Conservation (phyloP, 1,284 basidiomycete genomes). For the Rhodofomes roseus region DNA sequence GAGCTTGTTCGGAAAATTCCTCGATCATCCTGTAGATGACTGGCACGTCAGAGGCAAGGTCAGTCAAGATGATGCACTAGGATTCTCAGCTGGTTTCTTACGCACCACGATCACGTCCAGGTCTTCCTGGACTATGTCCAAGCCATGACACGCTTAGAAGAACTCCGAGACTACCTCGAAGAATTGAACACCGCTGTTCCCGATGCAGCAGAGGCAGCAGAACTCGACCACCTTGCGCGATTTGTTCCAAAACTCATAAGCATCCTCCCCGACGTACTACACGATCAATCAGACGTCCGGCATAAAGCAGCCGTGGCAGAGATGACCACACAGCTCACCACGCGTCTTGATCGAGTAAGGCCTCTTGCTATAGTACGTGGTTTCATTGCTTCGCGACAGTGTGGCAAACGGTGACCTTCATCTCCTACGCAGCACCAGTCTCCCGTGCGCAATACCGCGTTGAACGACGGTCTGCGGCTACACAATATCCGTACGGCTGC, state of each 20-base stretch:
- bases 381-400: slow-evolving; percentile 9
- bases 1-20: slow-evolving; percentile 71
- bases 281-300: slow-evolving; percentile 50
- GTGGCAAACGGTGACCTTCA: slow-evolving; percentile 15
- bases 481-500: slow-evolving; percentile 50
- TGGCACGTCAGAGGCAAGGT: slow-evolving; percentile 85
- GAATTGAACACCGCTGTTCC: slow-evolving; percentile 33
- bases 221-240: slow-evolving; percentile 59
- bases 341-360: slow-evolving; percentile 53
- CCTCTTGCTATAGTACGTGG: slow-evolving; percentile 58
- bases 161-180: slow-evolving; percentile 45
- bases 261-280: slow-evolving; percentile 67
- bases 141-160: slow-evolving; percentile 58
- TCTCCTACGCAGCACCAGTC: slow-evolving; percentile 24
- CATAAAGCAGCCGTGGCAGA: slow-evolving; percentile 69
- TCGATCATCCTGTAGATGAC: slow-evolving; percentile 57
- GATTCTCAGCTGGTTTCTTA: neutral
- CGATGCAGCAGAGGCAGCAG: slow-evolving; percentile 44
- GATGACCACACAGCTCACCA: slow-evolving; percentile 66
- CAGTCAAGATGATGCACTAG: slow-evolving; percentile 12
- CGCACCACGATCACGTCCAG: slow-evolving; percentile 32
- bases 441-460: slow-evolving; percentile 38
- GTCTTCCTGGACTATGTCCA: slow-evolving; percentile 67
- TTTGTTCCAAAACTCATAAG: slow-evolving; percentile 65
- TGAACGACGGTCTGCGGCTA: slow-evolving; percentile 46